Evolutionary conservation across 176 grass and related monocot genomes (phyloP), one percentile per base, ranked within the genome.

Genomic region (Rhynchospora pubera): DNA sequence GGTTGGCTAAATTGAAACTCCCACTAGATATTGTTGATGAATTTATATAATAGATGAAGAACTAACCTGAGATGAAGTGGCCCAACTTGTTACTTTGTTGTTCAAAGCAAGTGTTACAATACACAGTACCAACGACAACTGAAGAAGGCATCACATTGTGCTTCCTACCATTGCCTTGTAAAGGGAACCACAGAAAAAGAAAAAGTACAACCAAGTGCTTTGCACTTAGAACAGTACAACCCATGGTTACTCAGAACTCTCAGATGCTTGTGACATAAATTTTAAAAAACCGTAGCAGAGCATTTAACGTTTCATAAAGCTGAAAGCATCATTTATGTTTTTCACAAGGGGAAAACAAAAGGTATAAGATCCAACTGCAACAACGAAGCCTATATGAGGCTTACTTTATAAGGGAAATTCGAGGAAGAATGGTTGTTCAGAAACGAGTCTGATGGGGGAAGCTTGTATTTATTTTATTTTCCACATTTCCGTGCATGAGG

Each of bases 51-150:
- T 13, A 59, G 62, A 71, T 7, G 58, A 52, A 30, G 68, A 46
- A 16, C 11, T 62, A 18, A 87, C 86, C 86, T 55, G 86, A 42
- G 62, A 88, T 84, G 75, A 88, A 62, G 10, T 88, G 86, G 4
- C 48, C 21, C 4, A 63, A 22, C 57, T 80, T 88, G n/a, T 71
- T 79, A 23, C 28, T 16, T 12, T 67, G 26, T 55, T 73, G 62
- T 6, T 70, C 82, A 72, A 79, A 84, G 39, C 86, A 88, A 48
- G 82, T 80, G 30, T 88, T 75, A 43, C 86, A 88, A 46, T 79
- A 88, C 15, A 88, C 72, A 53, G 75, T 88, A 46, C 86, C 86
- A 53, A 56, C 21, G 77, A 88, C 76, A 0, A 62, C 74, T 22
- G 86, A 2, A 9, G 32, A 65, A 10, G 46, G 26, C 52, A 69